Evolutionary conservation across 306 rosid species (phyloP), one percentile per base, ranked within the genome.

Genomic region (Vigna reflexopilosa): DNA sequence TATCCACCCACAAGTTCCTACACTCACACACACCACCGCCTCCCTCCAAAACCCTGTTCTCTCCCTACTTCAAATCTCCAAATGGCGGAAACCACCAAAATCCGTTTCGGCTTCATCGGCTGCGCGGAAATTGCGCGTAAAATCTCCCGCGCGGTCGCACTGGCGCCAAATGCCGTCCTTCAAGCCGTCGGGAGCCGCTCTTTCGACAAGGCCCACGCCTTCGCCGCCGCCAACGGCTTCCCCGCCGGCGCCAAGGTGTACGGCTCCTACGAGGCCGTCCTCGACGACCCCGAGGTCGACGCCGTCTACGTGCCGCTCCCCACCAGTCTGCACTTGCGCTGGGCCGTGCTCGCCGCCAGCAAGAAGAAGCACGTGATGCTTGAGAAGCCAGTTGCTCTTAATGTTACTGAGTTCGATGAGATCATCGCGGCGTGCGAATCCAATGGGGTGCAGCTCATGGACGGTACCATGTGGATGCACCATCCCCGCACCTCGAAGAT

Each of bases 391-490:
- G 98, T 92, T 26, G 97, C 97, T 58, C 81, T 92, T 2, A 86
- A 59, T 22, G 95, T 77, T 0, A 70, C 81, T 0, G 91, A 92
- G 86, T 90, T 95, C 1, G 98, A 92, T 3, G 51, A 61, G 76
- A 87, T 92, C 0, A 14, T 84, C 0, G 85, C 66, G 30, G 97
- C 96, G 6, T 91, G 95, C 22, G 97, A 92, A 52, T 83, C 90
- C 26, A 84, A 75, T 86, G 97, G 96, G n/a, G 96, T 95, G 24
- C 98, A 91, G 93, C 67, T 95, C 79, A 95, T 95, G 98, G 99
- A 95, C 10, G 96, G 96, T 26, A 91, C 99, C 70, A 91, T 93
- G 98, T 91, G 96, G 97, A 86, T 95, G 90, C 99, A 95, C 77
- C 83, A 93, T 30, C 98, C 98, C 5, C 86, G 99, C 45, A 95